Evolutionary conservation across 2,329 filamentous ascomycete genomes (phyloP).

Genomic region (Epichloe baconii): DNA sequence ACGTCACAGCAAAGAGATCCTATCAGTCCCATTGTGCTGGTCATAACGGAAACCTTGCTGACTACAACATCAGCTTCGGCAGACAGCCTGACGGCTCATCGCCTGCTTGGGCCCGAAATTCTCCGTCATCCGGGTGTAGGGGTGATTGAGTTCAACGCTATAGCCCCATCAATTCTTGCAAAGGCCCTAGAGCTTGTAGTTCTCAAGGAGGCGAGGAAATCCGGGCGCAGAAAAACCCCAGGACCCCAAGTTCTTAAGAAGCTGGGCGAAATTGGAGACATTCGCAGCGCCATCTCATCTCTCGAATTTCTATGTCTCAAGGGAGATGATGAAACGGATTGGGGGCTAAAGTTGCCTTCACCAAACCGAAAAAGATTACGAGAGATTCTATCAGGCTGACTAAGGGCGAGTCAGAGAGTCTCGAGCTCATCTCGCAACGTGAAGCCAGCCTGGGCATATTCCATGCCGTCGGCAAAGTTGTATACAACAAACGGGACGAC

Average conservation of each 20-base stretch:
- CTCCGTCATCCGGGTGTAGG: slow-evolving; percentile 66
- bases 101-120: slow-evolving; percentile 76
- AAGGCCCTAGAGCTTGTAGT: slow-evolving; percentile 76
- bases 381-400: slow-evolving; percentile 51
- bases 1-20: slow-evolving; percentile 26
- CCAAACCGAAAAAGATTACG: slow-evolving; percentile 50
- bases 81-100: slow-evolving; percentile 87
- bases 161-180: slow-evolving; percentile 72
- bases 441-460: slow-evolving; percentile 90
- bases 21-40: slow-evolving; percentile 66
- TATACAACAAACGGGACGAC: slow-evolving; percentile 84
- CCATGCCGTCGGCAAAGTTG: slow-evolving; percentile 87
- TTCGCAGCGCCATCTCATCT: slow-evolving; percentile 82
- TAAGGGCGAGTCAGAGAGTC: slow-evolving; percentile 61
- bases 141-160: slow-evolving; percentile 82
- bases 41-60: slow-evolving; percentile 82
- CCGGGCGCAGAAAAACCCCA: slow-evolving; percentile 60
- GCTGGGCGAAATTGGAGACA: slow-evolving; percentile 78
- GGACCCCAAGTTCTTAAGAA: slow-evolving; percentile 66
- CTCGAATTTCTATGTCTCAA: slow-evolving; percentile 86
- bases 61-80: slow-evolving; percentile 74
- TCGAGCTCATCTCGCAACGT: slow-evolving; percentile 71
- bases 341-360: slow-evolving; percentile 62
- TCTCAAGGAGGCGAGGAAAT: slow-evolving; percentile 71
- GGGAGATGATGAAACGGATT: slow-evolving; percentile 58